Conservation (phyloP, 768 basidiomycete species). For the Trametes gibbosa region DNA sequence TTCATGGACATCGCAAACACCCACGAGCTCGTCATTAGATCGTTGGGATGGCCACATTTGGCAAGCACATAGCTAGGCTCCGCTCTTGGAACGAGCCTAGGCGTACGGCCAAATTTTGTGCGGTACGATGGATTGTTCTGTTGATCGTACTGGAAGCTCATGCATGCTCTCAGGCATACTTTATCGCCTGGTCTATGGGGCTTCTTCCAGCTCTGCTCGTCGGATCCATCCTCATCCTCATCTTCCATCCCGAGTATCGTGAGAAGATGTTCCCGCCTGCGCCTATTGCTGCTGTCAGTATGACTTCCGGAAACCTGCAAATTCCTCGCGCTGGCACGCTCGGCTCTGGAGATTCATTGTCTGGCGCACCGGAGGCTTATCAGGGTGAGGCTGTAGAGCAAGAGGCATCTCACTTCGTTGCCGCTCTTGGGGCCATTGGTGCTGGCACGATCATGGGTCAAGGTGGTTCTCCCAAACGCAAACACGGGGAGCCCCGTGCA, state of each 20-base stretch:
- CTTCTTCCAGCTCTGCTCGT: conserved; percentile 35
- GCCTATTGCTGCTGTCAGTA: conserved; percentile 32
- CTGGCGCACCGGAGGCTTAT: conserved; percentile 36
- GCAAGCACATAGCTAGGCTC: conserved; percentile 38
- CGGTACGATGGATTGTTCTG: conserved; percentile 19
- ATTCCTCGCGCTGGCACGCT: conserved; percentile 34
- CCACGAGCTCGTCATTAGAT: conserved; percentile 19
- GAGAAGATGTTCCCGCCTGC: conserved; percentile 36
- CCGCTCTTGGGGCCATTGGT: conserved; percentile 31
- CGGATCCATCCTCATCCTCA: conserved; percentile 33
- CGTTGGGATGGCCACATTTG: conserved; percentile 30
- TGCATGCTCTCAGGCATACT: conserved; percentile 27
- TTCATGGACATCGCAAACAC: background rate
- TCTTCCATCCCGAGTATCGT: conserved; percentile 37
- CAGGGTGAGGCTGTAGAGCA: conserved; percentile 39
- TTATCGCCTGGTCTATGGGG: conserved; percentile 37
- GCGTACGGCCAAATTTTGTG: conserved; percentile 30
- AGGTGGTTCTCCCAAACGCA: conserved; percentile 18
- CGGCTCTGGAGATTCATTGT: conserved; percentile 31
- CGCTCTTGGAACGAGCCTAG: conserved; percentile 41
- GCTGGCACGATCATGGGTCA: conserved; percentile 32
- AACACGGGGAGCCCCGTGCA: conserved; percentile 14
- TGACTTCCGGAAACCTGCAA: conserved; percentile 33
- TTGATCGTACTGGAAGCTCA: background rate
- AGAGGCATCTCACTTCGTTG: conserved; percentile 36